A percentile compares a stretch with the other conserved stretches of the same genome.
phyloP scores from a whole-genome alignment of 192 early-diverging fungal species.

The Linnemannia schmuckeri region DNA sequence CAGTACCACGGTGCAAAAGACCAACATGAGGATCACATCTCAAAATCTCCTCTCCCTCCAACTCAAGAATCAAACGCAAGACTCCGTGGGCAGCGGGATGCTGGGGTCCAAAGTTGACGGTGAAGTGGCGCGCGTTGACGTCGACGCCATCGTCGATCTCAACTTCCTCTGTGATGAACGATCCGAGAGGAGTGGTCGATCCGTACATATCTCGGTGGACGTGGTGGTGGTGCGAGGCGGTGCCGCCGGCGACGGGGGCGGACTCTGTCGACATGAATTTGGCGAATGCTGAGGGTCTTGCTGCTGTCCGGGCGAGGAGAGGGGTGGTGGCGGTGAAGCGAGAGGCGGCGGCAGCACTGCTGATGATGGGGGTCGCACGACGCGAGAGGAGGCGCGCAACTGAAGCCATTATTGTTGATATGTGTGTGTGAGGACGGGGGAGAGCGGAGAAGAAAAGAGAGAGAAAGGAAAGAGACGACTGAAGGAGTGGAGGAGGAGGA shows the following conservation, averaged over 20 bases:
- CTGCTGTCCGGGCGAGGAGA: slow-evolving; percentile 6
- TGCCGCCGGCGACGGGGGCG: background rate
- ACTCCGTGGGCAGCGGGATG: slow-evolving; percentile 99
- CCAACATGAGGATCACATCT: slow-evolving; percentile 98
- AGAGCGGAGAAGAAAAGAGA: slow-evolving; percentile 5
- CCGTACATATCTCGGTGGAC: slow-evolving; percentile 23
- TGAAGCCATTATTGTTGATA: slow-evolving; percentile 32
- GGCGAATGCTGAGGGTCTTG: background rate
- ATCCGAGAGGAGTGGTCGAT: slow-evolving; percentile 28
- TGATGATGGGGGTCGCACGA: slow-evolving; percentile 39
- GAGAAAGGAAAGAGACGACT: background rate
- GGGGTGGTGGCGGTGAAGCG: slow-evolving; percentile 9
- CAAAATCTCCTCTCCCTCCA: slow-evolving; percentile 92
- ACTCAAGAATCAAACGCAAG: slow-evolving; percentile 92
- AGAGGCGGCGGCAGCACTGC: slow-evolving; percentile 19
- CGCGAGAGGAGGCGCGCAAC: slow-evolving; percentile 54
- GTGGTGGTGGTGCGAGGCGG: slow-evolving; percentile 44
- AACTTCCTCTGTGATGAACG: slow-evolving; percentile 42
- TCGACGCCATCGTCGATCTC: slow-evolving; percentile 63
- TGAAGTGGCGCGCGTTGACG: slow-evolving; percentile 77
- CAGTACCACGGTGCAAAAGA: slow-evolving; percentile 96
- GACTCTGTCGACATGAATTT: slow-evolving; percentile 39
- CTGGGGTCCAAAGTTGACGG: slow-evolving; percentile 99
- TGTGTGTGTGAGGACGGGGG: background rate
- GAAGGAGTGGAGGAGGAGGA: background rate